Evolutionary conservation across 176 grass and related monocot genomes (phyloP).

Genomic region (Miscanthus lutarioriparius): DNA sequence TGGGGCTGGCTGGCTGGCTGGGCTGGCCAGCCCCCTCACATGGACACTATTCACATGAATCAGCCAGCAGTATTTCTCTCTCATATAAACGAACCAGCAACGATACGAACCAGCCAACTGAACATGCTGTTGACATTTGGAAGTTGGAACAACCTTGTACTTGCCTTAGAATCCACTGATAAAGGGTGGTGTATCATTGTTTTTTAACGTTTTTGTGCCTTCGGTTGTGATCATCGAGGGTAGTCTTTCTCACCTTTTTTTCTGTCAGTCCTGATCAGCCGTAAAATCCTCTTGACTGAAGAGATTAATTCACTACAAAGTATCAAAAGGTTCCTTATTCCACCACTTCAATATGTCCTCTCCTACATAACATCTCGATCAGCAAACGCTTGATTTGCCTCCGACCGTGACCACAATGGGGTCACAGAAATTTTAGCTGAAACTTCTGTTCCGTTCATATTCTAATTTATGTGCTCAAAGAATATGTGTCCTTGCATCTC

Average conservation of each 20-base stretch:
- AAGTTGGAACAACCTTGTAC: not conserved
- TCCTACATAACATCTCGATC: slow-evolving; percentile 24
- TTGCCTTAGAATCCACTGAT: slow-evolving; percentile 42
- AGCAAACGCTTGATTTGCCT: not conserved
- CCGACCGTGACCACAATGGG: not conserved
- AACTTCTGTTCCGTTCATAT: not conserved
- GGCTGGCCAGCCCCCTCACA: too few relatives aligned
- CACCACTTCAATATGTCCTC: not conserved
- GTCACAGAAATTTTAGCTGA: not conserved
- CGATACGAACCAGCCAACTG: too few relatives aligned
- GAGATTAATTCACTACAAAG: not conserved
- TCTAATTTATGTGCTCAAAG: not conserved
- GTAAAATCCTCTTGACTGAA: not conserved
- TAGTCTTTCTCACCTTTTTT: not conserved
- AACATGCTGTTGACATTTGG: too few relatives aligned
- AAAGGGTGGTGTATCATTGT: not conserved
- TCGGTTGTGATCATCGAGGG: not conserved
- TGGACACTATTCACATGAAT: too few relatives aligned
- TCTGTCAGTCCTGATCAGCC: not conserved
- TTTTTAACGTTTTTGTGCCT: not conserved
- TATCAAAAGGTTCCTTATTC: not conserved
- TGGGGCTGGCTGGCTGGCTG: too few relatives aligned
- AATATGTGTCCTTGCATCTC: not conserved
- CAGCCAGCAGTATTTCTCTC: too few relatives aligned
- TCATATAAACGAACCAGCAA: too few relatives aligned